A percentile compares a stretch with the other conserved stretches of the same genome.
Conservation (phyloP, 768 basidiomycete genomes). For the Pilatotrama ljubarskyi region DNA sequence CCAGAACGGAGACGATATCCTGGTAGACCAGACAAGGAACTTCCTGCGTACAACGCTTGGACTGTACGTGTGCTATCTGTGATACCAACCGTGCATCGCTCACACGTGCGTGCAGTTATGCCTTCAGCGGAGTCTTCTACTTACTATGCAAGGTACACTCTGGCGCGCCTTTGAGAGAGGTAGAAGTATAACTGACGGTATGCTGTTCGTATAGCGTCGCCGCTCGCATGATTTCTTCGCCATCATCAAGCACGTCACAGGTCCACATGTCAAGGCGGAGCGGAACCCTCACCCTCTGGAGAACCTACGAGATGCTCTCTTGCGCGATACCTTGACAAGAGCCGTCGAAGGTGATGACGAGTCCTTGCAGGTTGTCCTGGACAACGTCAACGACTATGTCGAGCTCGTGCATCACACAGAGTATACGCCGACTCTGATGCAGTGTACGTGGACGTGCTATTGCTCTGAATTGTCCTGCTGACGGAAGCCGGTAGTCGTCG, state of each 20-base stretch:
- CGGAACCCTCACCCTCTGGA: constrained; percentile 28
- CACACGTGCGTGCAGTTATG: constrained; percentile 43
- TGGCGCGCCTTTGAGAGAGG: too few species aligned
- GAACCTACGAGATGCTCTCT: constrained; percentile 45
- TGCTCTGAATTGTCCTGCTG: not conserved
- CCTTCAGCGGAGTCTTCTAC: constrained; percentile 55
- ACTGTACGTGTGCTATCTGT: constrained; percentile 36
- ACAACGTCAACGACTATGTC: constrained; percentile 58
- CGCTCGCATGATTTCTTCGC: constrained; percentile 50
- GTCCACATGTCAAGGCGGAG: constrained; percentile 36
- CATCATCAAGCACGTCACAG: constrained; percentile 50
- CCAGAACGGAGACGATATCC: constrained; percentile 54
- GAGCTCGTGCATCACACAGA: constrained; percentile 56
- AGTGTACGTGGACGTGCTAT: constrained; percentile 43
- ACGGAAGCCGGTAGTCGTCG: constrained; percentile 46
- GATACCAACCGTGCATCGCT: not conserved
- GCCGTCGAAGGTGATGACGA: constrained; percentile 51
- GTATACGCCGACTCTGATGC: constrained; percentile 54
- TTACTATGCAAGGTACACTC: constrained; percentile 60
- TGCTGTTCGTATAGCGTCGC: constrained; percentile 39
- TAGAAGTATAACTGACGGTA: not conserved
- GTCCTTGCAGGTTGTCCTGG: constrained; percentile 51
- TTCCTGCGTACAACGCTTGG: constrained; percentile 56
- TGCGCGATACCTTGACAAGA: constrained; percentile 56
- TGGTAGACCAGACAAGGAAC: constrained; percentile 55